phyloP scores from a whole-genome alignment of 2,329 filamentous ascomycete species.

The Tolypocladium endophyticum region DNA sequence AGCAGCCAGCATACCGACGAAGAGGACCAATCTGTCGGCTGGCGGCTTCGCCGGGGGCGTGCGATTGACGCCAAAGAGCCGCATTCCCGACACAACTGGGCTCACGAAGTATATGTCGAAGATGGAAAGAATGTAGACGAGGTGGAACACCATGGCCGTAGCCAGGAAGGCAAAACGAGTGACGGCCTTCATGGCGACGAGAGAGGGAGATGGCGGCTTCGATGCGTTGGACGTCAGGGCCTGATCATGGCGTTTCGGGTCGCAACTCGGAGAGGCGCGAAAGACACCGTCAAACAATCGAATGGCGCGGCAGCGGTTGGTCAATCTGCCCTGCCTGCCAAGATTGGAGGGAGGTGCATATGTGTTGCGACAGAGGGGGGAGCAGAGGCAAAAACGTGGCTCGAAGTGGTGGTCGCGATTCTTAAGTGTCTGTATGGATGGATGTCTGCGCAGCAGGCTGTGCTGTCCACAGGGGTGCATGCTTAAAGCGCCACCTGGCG shows the following conservation, averaged over 20 bases:
- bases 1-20: constrained; percentile 56
- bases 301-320: not conserved
- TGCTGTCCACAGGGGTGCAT: not conserved
- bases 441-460: too few species aligned
- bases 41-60: constrained; percentile 53
- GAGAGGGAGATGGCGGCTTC: not conserved
- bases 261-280: not conserved
- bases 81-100: constrained; percentile 94
- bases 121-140: constrained; percentile 89
- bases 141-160: constrained; percentile 82
- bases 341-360: not conserved
- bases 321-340: not conserved
- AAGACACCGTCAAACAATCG: not conserved
- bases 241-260: not conserved
- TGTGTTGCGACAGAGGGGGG: not conserved
- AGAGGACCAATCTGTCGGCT: constrained; percentile 81
- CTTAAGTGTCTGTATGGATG: not conserved
- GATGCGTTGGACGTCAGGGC: not conserved
- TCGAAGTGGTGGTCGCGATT: not conserved
- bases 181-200: constrained; percentile 38
- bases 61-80: constrained; percentile 61
- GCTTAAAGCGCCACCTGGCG: not conserved
- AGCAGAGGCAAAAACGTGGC: not conserved
- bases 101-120: constrained; percentile 99
- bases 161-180: constrained; percentile 73